Base-by-base conservation (phyloP, 1,139 yeast genomes). In the Yamadazyma friedrichii region DNA sequence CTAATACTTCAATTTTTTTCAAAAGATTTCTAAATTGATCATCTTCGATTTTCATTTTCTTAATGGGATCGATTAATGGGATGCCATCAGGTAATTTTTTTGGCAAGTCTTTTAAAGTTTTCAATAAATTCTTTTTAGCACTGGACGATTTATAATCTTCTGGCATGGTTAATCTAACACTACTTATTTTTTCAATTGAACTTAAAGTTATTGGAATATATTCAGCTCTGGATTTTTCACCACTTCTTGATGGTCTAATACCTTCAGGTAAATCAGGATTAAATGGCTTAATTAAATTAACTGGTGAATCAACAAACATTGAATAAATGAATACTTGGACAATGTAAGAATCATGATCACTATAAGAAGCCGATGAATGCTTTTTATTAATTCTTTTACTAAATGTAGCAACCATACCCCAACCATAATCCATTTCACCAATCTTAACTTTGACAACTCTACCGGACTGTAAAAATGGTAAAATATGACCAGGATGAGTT, bases 401-500 rank as follows among this genome's bases (percentile, higher is more conserved):
- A 54, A 83, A 87, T 31, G 82, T 78, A 8, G 88, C 82, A 15
- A 91, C 93, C 61, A 88, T 86, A 42, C 93, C 97, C 98, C 98
- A 94, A 9, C 96, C 97, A 59, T 89, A 94, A 49, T 89, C 87
- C 48, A 64, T 56, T 12, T 67, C 70, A 12, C 76, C 77, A 32
- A 82, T 68, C 43, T 75, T 75, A 15, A 94, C 79, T 52, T 82
- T 81, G 35, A 91, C 67, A 43, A 94, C 75, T 62, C 98, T 78
- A 30, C 99, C 99, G 22, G 88, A 81, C 62, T 89, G 95, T 53
- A 94, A 68, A 59, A 85, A 94, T 26, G 88, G 87, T 42, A 91
- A 69, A 24, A 84, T 74, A 59, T 91, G 82, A 9, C 94, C 86
- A 1, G 99, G 99, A 59, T 93, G 97, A 1, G 96, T 85, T n/a